Base-by-base conservation (phyloP, 305 asterid species). In the Rubia tinctorum region DNA sequence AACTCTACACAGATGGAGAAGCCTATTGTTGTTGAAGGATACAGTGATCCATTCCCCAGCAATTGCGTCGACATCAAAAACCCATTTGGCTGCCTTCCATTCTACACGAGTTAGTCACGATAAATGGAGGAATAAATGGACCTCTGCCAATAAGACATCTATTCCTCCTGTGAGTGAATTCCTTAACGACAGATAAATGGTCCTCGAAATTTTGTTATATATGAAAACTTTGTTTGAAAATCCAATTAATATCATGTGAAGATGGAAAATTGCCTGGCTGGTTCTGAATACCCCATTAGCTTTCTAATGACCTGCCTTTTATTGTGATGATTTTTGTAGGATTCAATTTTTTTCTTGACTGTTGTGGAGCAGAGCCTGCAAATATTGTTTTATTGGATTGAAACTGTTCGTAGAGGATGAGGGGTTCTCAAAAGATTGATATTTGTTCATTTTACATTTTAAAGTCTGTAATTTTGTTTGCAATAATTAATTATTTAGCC, bases 1-100 rank as follows among this genome's bases (percentile, higher is more conserved):
- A 83, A 83, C 73, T 64, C 53, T 88, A 27, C 87, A 83, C 75
- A 84, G 86, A 84, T 91, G 95, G 91, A 80, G 85, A 77, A 85
- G 60, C 63, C 40, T 79, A 66, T 84, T 87, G 84, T 75, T 76
- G 60, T 51, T 86, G 75, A 90, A 79, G 81, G 78, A 77, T 53
- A 22, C 89, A 43, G 69, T 82, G 30, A 34, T 67, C 72, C 89
- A 82, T 74, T 84, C 90, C 56, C 69, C 80, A 51, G 74, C 80
- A 76, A 71, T 70, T 59, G 78, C 80, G 42, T 61, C 86, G 58
- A 56, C 70, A 23, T 62, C 80, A 17, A 76, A 80, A 34, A 47
- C 75, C 82, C 79, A 76, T n/a, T 73, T 75, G 72, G 81, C 87
- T 49, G 82, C 86, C 30, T 86, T 93, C 73, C 97, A 90, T 81